Evolutionary conservation across 2,329 filamentous ascomycete genomes (phyloP), one percentile per base, ranked within the genome.

Genomic region (Hypoxylon sp.): DNA sequence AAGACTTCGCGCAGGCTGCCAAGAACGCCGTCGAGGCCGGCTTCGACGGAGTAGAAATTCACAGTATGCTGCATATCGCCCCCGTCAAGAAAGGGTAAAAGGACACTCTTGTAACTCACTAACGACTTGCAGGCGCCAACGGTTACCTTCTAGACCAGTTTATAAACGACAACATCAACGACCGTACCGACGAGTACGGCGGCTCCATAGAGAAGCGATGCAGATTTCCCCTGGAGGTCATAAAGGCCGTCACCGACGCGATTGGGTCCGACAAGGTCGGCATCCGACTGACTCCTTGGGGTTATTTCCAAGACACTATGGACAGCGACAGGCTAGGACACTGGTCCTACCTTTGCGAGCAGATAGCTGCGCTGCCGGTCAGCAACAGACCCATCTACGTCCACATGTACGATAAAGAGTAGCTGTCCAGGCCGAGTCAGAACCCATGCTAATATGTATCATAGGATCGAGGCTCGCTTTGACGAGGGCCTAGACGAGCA

Each of bases 141-240:
- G 82, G 82, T 1, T 87, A 86, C 64, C 73, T 88, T 1, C 70
- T 85, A 17, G 82, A 84, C 49, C 83, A 85, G 49, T 88, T 87
- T 71, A 74, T 83, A 2, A 66, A 71, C 18, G 67, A 70, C 40
- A 69, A 66, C 27, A 59, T 66, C 58, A 71, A 71, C 24, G 33
- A 63, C 3, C 54, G 69, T 20, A 65, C 64, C 8, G 69, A 71
- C 9, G 63, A 67, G 9, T 71, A 68, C 26, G 69, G 69, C 7
- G 69, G 67, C 7, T 66, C 63, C 4, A 54, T 70, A 15, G 60
- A 69, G 47, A 70, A 69, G 33, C 53, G 69, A 31, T 63, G 45
- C 38, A 58, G 50, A n/a, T 67, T 70, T 51, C 46, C 55, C 4
- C 47, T 70, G 2, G 65, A 69, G 2, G 69, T 70, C 1, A 18